phyloP scores from a whole-genome alignment of 2,329 filamentous ascomycete genomes.

The Amylocarpus encephaloides region DNA sequence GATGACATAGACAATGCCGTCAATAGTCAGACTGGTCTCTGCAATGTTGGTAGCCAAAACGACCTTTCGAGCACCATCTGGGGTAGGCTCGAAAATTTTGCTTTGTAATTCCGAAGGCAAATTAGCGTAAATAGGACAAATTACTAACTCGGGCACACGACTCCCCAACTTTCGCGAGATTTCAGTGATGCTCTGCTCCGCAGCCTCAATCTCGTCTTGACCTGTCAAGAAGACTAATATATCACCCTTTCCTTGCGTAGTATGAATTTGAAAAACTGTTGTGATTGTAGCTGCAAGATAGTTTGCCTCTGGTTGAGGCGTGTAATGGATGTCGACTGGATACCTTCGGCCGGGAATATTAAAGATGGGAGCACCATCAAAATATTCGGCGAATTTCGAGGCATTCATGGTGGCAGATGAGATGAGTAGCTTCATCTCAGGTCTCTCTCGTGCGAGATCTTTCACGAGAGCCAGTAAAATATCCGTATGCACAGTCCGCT shows the following conservation, averaged over 20 bases:
- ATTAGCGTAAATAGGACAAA: conserved; percentile 92
- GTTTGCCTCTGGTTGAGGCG: conserved; percentile 84
- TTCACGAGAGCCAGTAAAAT: conserved; percentile 84
- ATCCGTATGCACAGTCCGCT: conserved; percentile 85
- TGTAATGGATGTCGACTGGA: conserved; percentile 88
- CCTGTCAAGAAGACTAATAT: conserved; percentile 93
- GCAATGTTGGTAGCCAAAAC: conserved; percentile 96
- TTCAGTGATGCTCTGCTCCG: conserved; percentile 75
- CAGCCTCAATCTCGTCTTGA: conserved; percentile 91
- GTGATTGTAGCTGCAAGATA: conserved; percentile 88
- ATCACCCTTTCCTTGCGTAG: conserved; percentile 76
- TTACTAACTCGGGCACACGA: conserved; percentile 78
- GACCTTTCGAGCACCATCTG: conserved; percentile 77
- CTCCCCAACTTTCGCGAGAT: conserved; percentile 81
- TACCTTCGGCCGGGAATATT: conserved; percentile 87
- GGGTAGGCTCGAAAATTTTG: conserved; percentile 92
- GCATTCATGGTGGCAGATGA: conserved; percentile 94
- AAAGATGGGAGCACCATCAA: conserved; percentile 88
- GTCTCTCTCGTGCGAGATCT: conserved; percentile 74
- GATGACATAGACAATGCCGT: conserved; percentile 93
- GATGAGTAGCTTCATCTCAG: conserved; percentile 84
- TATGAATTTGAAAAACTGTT: conserved; percentile 92
- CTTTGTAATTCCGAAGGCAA: conserved; percentile 83
- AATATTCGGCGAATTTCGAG: conserved; percentile 84
- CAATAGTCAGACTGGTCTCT: conserved; percentile 91